These are phyloP conservation scores for Eruca vesicaria DNA, from an alignment of 441 rosid species.

Conservation along the genomic window DNA sequence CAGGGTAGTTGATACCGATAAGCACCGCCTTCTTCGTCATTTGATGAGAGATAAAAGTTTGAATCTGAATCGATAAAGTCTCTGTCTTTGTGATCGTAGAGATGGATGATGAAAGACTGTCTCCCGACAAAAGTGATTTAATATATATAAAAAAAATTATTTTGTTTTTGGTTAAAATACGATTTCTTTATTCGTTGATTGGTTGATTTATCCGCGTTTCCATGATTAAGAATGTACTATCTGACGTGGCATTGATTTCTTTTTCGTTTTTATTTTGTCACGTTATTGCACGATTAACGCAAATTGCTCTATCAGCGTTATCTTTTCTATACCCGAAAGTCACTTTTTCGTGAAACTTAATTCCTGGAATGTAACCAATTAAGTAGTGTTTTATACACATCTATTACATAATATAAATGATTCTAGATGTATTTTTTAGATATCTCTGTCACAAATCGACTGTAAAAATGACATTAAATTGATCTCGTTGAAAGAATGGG, in stretches of 20 bases:
- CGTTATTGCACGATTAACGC: conserved; percentile 18
- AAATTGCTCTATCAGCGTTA: neutral
- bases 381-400: neutral
- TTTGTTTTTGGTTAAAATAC: neutral
- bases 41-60: neutral
- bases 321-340: neutral
- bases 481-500: neutral
- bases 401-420: neutral
- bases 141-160: neutral
- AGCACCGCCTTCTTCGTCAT: conserved; percentile 79
- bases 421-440: neutral
- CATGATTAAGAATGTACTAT: conserved; percentile 9
- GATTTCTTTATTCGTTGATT: neutral
- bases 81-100: neutral
- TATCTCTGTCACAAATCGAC: neutral
- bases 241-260: conserved; percentile 11
- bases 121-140: conserved; percentile 11
- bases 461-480: neutral
- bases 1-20: conserved; percentile 89
- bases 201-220: conserved; percentile 8
- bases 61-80: conserved; percentile 17
- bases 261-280: neutral
- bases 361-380: neutral
- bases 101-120: neutral
- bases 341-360: neutral